These are phyloP conservation scores for Trametes polyzona DNA, from an alignment of 1,284 basidiomycete genomes.

Conservation along the genomic window DNA sequence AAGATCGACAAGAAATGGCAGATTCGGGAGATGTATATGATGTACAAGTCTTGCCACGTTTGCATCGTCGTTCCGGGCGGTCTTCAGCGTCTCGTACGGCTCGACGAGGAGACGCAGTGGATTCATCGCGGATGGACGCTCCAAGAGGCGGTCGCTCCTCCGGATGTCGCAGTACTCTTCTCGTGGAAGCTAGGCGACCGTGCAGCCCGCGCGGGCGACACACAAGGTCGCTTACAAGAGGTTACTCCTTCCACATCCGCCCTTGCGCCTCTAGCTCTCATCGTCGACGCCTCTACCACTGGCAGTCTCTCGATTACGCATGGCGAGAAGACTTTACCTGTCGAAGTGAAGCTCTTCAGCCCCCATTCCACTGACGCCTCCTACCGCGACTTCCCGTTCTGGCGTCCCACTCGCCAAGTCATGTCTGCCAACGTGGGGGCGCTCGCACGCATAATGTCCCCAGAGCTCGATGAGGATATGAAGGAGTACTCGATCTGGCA, in stretches of 20 bases:
- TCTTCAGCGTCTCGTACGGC: constrained; percentile 11
- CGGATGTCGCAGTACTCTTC: constrained; percentile 13
- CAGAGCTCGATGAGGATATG: background rate
- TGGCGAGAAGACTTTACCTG: no score
- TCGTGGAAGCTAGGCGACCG: constrained; percentile 8
- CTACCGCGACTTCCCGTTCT: no score
- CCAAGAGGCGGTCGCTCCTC: constrained; percentile 19
- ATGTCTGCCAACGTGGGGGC: constrained; percentile 13
- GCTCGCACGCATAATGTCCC: background rate
- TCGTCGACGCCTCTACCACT: no score
- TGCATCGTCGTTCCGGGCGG: constrained; percentile 23
- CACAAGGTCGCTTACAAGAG: constrained; percentile 12
- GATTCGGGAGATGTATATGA: constrained; percentile 20
- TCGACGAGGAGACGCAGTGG: constrained; percentile 23
- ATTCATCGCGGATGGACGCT: constrained; percentile 25
- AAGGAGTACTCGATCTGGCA: constrained; percentile 24
- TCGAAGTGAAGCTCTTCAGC: no score
- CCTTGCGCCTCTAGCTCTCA: no score
- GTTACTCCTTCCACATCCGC: constrained; percentile 14
- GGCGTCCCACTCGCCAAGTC: no score
- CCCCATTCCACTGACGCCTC: no score
- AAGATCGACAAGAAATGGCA: constrained; percentile 24
- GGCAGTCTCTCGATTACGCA: no score
- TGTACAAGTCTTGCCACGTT: constrained; percentile 14
- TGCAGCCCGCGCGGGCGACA: no score